These are phyloP conservation scores for Chloromonas sp. DNA, from an alignment of 163 green algal species.

Conservation along the genomic window DNA sequence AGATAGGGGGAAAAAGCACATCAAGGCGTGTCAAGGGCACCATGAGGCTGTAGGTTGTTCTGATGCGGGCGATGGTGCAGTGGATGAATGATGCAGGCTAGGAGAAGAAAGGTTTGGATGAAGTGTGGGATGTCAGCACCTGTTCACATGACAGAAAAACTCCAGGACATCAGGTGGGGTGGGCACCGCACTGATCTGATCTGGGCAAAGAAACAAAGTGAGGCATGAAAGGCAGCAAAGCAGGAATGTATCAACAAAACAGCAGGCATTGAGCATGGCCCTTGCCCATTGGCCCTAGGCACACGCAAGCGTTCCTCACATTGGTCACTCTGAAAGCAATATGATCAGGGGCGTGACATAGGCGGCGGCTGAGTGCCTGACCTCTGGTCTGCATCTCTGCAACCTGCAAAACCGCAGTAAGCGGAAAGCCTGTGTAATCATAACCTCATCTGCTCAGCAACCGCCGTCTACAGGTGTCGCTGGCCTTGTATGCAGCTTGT, in stretches of 20 bases:
- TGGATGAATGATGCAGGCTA: not conserved
- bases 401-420: not conserved
- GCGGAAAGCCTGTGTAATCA: not conserved
- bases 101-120: not conserved
- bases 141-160: no score
- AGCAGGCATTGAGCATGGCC: no score
- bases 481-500: not conserved
- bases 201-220: no score
- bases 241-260: no score
- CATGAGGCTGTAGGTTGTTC: not conserved
- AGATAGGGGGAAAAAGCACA: not conserved
- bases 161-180: no score
- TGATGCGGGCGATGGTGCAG: not conserved
- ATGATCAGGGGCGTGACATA: not conserved
- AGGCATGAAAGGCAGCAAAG: no score
- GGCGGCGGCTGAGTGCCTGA: not conserved
- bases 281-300: no score
- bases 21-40: no score
- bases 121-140: no score
- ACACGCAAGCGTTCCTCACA: not conserved
- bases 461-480: not conserved
- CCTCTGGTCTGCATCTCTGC: not conserved
- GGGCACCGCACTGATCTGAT: no score
- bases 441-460: not conserved
- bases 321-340: not conserved